Conservation (phyloP, 108 stramenopile species). For the Pseudonitzschia delicatissima region DNA sequence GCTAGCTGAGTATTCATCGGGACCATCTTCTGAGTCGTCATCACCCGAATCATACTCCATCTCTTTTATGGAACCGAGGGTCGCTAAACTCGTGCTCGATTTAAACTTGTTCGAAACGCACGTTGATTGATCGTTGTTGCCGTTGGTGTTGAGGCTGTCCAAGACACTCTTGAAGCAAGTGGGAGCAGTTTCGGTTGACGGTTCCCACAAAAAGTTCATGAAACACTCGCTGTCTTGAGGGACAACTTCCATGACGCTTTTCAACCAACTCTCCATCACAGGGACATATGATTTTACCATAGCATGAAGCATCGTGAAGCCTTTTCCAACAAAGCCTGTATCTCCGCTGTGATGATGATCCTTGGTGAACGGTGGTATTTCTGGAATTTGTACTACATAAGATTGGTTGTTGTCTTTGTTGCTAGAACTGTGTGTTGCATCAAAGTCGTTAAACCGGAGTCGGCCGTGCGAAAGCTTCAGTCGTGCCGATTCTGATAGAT, state of each 20-base stretch:
- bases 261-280: conserved; percentile 67
- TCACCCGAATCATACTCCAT: conserved; percentile 27
- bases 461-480: background rate
- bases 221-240: conserved; percentile 59
- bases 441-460: background rate
- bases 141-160: background rate
- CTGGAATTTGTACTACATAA: conserved; percentile 42
- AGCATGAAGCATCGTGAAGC: conserved; percentile 67
- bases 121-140: background rate
- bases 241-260: conserved; percentile 54
- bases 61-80: conserved; percentile 31
- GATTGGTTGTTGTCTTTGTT: background rate
- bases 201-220: conserved; percentile 74
- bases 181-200: conserved; percentile 11
- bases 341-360: background rate
- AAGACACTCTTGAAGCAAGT: conserved; percentile 5
- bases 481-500: background rate
- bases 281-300: conserved; percentile 66
- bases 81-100: conserved; percentile 16
- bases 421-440: no score
- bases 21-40: conserved; percentile 15
- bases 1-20: background rate
- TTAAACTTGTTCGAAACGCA: conserved; percentile 9
- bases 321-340: conserved; percentile 51
- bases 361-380: conserved; percentile 47